phyloP scores from a whole-genome alignment of 2,329 filamentous ascomycete genomes.

The Rhinocladiella mackenziei region DNA sequence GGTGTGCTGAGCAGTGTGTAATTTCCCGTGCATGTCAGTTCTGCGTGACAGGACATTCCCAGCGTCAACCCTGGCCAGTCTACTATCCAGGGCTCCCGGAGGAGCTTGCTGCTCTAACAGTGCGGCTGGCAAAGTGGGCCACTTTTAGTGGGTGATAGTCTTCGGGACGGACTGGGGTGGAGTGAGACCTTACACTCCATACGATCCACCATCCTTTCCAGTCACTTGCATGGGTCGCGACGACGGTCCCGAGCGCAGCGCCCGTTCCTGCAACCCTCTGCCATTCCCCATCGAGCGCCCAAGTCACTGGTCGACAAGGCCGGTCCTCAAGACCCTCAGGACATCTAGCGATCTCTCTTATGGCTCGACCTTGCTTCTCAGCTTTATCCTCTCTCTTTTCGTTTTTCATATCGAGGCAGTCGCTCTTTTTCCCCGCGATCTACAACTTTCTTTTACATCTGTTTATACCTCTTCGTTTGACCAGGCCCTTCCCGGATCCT shows the following conservation, averaged over 20 bases:
- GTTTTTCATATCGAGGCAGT: conserved; percentile 30
- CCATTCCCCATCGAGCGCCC: conserved; percentile 21
- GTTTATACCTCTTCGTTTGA: conserved; percentile 28
- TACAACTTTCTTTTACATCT: conserved; percentile 26
- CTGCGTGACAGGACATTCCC: conserved; percentile 21
- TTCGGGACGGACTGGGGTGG: conserved; percentile 26
- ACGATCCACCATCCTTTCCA: conserved; percentile 22
- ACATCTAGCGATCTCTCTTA: conserved; percentile 29
- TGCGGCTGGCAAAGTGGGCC: conserved; percentile 23
- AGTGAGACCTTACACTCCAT: conserved; percentile 25
- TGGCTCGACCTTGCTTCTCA: conserved; percentile 28
- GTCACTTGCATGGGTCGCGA: conserved; percentile 25
- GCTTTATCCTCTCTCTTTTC: conserved; percentile 25
- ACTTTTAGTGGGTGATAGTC: conserved; percentile 29
- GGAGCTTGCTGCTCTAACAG: conserved; percentile 22
- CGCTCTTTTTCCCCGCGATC: conserved; percentile 30
- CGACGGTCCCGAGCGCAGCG: conserved; percentile 28
- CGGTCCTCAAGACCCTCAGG: conserved; percentile 19
- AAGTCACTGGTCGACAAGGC: conserved; percentile 23
- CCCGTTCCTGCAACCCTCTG: conserved; percentile 24
- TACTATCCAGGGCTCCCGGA: no score
- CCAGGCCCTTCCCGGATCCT: conserved; percentile 30
- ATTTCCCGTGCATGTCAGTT: conserved; percentile 26
- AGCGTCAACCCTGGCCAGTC: conserved; percentile 24
- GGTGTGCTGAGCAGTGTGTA: conserved; percentile 23